Conservation (phyloP, 345 rosid species). For the Brassica incana region DNA sequence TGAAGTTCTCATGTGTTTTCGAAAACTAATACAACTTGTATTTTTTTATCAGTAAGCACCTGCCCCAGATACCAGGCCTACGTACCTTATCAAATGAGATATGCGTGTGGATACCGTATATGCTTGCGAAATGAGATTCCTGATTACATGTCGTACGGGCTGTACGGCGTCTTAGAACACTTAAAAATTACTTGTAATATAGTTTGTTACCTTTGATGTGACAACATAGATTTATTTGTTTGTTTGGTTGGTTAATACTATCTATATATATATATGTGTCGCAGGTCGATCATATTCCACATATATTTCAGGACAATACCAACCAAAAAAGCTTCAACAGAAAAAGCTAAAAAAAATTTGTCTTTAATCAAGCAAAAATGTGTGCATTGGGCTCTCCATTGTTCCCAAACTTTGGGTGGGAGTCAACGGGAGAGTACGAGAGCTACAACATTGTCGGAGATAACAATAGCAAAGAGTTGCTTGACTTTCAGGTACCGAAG, state of each 20-base stretch:
- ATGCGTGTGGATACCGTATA: no score
- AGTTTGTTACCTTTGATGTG: not conserved
- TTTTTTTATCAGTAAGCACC: not conserved
- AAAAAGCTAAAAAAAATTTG: no score
- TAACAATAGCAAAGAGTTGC: slow-evolving; percentile 3
- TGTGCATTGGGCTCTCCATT: slow-evolving; percentile 34
- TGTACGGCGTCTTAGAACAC: not conserved
- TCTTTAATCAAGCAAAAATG: slow-evolving; percentile 14
- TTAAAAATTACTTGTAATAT: not conserved
- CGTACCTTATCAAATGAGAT: not conserved
- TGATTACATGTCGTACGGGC: not conserved
- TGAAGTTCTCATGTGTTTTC: no score
- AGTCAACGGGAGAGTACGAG: slow-evolving; percentile 31
- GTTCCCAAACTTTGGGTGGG: slow-evolving; percentile 36
- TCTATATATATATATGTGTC: slow-evolving; percentile 1
- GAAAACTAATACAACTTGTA: no score
- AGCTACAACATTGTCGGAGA: slow-evolving; percentile 16
- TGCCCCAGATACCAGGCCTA: not conserved
- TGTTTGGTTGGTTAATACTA: not conserved
- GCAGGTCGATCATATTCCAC: not conserved
- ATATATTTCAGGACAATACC: not conserved
- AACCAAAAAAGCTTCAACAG: not conserved
- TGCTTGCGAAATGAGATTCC: not conserved
- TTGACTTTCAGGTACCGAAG: slow-evolving; percentile 33
- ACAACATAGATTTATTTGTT: not conserved